Evolutionary conservation across 495 filamentous ascomycete genomes (phyloP).

Genomic region (Neurospora pannonica): DNA sequence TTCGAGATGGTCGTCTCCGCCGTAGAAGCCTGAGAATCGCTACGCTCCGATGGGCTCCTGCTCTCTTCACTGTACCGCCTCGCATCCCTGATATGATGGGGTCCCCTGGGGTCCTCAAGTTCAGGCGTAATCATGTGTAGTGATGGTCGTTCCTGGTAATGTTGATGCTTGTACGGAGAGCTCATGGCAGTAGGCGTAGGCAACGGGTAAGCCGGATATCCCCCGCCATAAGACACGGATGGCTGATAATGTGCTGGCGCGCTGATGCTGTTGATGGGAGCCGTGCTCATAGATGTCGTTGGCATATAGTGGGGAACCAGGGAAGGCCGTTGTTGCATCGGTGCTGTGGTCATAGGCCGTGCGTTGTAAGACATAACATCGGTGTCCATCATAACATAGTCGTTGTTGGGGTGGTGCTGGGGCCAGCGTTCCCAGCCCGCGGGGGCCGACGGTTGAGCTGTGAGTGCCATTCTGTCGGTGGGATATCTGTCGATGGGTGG

Average conservation of each 20-base stretch:
- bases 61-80: constrained; percentile 12
- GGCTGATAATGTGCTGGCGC: constrained; percentile 24
- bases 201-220: constrained; percentile 27
- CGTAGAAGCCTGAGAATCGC: constrained; percentile 21
- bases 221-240: constrained; percentile 16
- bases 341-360: constrained; percentile 15
- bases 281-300: constrained; percentile 21
- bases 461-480: constrained; percentile 29
- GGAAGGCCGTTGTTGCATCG: constrained; percentile 18
- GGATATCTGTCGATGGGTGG: not conserved
- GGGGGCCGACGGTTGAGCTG: constrained; percentile 21
- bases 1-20: constrained; percentile 4
- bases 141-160: constrained; percentile 22
- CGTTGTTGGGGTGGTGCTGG: constrained; percentile 22
- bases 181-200: constrained; percentile 11
- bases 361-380: constrained; percentile 27
- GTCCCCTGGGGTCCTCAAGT: not conserved
- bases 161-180: constrained; percentile 26
- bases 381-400: constrained; percentile 30
- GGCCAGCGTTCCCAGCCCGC: constrained; percentile 35
- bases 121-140: constrained; percentile 11
- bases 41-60: constrained; percentile 29
- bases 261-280: constrained; percentile 26
- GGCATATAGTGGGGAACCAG: constrained; percentile 26
- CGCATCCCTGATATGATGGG: constrained; percentile 8